Evolutionary conservation across 768 basidiomycete genomes (phyloP), one percentile per base, ranked within the genome.

Genomic region (Calocybe cyanea): DNA sequence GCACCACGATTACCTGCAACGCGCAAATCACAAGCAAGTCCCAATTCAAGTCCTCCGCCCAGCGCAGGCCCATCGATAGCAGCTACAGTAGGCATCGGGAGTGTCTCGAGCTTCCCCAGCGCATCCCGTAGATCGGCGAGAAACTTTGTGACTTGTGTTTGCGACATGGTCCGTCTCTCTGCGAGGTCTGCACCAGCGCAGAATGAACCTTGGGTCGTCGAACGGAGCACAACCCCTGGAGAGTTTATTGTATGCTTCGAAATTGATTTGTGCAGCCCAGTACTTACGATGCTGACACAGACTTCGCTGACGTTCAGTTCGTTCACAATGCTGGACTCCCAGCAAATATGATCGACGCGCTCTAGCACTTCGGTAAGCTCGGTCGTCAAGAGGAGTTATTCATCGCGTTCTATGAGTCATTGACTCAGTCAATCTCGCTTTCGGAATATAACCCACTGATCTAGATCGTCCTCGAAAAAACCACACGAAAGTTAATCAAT

Each of bases 51-150:
- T 1, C 93, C 93, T n/a, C 93, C 93, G 8, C 93, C 93, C 0
- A 97, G 73, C 7, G 93, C 93, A 15, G 89, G 90, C 0, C 93
- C 93, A 60, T 96, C 93, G 33, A 97, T 87, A 4, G 92, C 91
- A 28, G 87, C 87, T 45, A 96, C 87, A 13, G 91, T 94, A 3
- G 93, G 93, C 70, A 94, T 78, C 4, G 87, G 85, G 25, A 95
- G 69, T 32, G 73, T 70, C 65, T 93, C 92, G n/a, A 97, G 76
- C 56, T 78, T 78, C 21, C 76, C 73, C 32, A 97, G 64, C 7
- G 88, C 77, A 31, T 71, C 69, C 21, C 93, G 79, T 18, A 96
- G 71, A 54, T 86, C 81, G 39, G 72, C 65, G 37, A 96, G 83
- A 66, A 95, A 96, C 56, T 74, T 78, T 57, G 78, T 68, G 30